phyloP scores from a whole-genome alignment of 2,329 filamentous ascomycete genomes.

The Microcyclospora tardicrescens region DNA sequence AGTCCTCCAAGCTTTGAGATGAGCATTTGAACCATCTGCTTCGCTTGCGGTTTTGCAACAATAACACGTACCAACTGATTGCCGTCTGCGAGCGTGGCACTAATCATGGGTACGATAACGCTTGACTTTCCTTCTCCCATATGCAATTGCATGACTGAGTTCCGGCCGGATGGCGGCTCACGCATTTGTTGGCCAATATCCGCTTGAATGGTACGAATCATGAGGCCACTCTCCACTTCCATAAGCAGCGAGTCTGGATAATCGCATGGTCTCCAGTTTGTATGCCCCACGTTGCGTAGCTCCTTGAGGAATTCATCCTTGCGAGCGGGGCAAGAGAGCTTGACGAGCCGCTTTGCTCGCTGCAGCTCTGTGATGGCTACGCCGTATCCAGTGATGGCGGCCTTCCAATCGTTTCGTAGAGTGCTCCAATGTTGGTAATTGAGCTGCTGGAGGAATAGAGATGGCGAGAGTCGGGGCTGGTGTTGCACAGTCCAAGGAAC shows the following conservation, averaged over 20 bases:
- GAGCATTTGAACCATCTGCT: constrained; percentile 45
- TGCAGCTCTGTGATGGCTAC: constrained; percentile 34
- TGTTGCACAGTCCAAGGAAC: constrained; percentile 13
- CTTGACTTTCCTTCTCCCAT: constrained; percentile 63
- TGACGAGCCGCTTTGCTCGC: constrained; percentile 30
- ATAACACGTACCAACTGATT: constrained; percentile 39
- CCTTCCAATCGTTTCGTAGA: constrained; percentile 27
- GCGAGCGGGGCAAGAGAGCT: constrained; percentile 3
- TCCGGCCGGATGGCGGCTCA: constrained; percentile 34
- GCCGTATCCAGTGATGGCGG: constrained; percentile 32
- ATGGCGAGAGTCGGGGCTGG: constrained; percentile 34
- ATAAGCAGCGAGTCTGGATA: constrained; percentile 52
- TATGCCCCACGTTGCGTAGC: constrained; percentile 36
- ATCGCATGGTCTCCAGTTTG: constrained; percentile 42
- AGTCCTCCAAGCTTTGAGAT: constrained; percentile 44
- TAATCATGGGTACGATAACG: constrained; percentile 54
- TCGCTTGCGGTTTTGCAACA: constrained; percentile 43
- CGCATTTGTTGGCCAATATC: constrained; percentile 51
- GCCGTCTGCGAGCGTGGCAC: constrained; percentile 29
- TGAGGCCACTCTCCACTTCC: constrained; percentile 51
- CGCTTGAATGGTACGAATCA: constrained; percentile 49
- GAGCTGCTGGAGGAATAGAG: constrained; percentile 37
- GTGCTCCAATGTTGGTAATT: constrained; percentile 20
- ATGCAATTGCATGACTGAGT: constrained; percentile 51
- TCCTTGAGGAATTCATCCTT: constrained; percentile 29